phyloP scores from a whole-genome alignment of 176 grass and related monocot genomes.

The Oryza australiensis region DNA sequence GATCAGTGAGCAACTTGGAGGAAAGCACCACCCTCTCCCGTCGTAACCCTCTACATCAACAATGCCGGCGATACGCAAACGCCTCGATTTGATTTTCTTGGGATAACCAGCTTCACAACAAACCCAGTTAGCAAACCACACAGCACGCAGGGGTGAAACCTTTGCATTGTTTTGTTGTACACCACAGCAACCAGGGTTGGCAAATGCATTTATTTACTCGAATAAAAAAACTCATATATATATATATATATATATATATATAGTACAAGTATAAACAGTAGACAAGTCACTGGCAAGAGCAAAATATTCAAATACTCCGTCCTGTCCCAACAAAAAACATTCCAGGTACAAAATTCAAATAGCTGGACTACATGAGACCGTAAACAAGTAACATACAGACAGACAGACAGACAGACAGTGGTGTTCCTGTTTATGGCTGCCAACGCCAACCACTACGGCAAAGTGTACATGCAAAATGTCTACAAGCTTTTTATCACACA shows the following conservation, averaged over 20 bases:
- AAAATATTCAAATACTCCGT: conserved; percentile 4
- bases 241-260: too few relatives aligned
- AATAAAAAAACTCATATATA: not conserved
- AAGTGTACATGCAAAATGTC: conserved; percentile 45
- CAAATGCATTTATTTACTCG: not conserved
- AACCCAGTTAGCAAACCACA: too few relatives aligned
- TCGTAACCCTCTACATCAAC: too few relatives aligned
- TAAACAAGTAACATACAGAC: conserved; percentile 34
- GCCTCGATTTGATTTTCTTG: too few relatives aligned
- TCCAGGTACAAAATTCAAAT: conserved; percentile 5
- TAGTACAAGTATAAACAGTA: not conserved
- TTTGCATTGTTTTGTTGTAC: not conserved
- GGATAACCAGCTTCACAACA: too few relatives aligned
- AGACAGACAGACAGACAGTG: conserved; percentile 8
- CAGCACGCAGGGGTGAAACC: too few relatives aligned
- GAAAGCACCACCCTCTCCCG: too few relatives aligned
- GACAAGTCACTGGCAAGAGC: not conserved
- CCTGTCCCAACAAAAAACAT: conserved; percentile 13
- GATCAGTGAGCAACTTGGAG: too few relatives aligned
- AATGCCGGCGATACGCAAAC: too few relatives aligned
- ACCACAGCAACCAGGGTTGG: not conserved
- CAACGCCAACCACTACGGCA: not conserved
- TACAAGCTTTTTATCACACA: conserved; percentile 27
- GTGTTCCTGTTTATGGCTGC: conserved; percentile 25
- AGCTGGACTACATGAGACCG: not conserved